These are phyloP conservation scores for Xerocomus spinulosus DNA, from an alignment of 768 basidiomycete genomes.

Conservation along the genomic window DNA sequence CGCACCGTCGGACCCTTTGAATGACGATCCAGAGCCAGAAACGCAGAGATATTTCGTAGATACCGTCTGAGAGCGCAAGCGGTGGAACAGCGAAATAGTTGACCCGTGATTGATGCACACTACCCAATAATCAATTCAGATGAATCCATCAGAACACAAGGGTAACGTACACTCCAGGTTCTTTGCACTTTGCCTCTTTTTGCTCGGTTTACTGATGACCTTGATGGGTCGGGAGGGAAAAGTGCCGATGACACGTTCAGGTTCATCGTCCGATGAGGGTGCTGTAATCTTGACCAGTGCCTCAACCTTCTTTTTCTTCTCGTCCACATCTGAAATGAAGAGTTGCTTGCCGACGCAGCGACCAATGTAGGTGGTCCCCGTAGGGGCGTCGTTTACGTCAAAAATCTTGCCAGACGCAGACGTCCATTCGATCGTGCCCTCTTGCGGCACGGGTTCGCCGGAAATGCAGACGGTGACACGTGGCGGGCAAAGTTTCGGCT, in stretches of 20 bases:
- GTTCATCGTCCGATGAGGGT: slow-evolving; percentile 72
- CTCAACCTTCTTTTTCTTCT: slow-evolving; percentile 94
- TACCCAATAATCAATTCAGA: slow-evolving; percentile 29
- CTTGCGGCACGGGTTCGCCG: slow-evolving; percentile 83
- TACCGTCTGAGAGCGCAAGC: slow-evolving; percentile 91
- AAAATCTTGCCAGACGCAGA: slow-evolving; percentile 79
- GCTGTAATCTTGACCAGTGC: slow-evolving; percentile 88
- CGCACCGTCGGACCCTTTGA: slow-evolving; percentile 90
- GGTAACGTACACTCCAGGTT: slow-evolving; percentile 77
- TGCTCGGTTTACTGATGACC: slow-evolving; percentile 97
- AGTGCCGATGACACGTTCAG: slow-evolving; percentile 78
- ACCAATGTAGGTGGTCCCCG: slow-evolving; percentile 85
- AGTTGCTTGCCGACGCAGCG: slow-evolving; percentile 92
- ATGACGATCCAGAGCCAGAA: slow-evolving; percentile 86
- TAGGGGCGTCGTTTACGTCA: slow-evolving; percentile 72
- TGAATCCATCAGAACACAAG: slow-evolving; percentile 10
- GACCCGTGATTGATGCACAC: slow-evolving; percentile 96
- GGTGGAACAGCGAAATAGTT: slow-evolving; percentile 92
- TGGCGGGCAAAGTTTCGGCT: slow-evolving; percentile 70
- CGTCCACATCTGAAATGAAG: slow-evolving; percentile 92
- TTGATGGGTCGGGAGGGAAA: slow-evolving; percentile 96
- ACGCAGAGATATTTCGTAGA: slow-evolving; percentile 96
- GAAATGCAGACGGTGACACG: slow-evolving; percentile 87
- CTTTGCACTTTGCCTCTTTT: slow-evolving; percentile 93
- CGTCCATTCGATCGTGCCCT: slow-evolving; percentile 86